These are phyloP conservation scores for Microbotryum saponariae DNA, from an alignment of 1,284 basidiomycete species.

Conservation along the genomic window DNA sequence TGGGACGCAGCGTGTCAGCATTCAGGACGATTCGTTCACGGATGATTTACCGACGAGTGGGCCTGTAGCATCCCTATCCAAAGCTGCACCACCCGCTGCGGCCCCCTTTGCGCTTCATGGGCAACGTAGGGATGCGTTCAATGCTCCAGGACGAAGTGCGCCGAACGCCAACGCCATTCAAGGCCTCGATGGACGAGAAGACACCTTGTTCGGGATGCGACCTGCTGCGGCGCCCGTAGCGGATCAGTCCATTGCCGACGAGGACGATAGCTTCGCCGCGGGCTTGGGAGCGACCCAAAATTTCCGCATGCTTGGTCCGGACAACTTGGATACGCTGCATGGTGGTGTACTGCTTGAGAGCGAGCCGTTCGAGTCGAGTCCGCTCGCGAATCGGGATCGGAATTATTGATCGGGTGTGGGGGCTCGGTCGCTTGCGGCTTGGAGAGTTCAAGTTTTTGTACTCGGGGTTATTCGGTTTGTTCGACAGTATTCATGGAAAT, in stretches of 20 bases:
- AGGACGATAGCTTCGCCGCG: constrained; percentile 12
- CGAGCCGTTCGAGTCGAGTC: constrained; percentile 30
- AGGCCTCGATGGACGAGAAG: constrained; percentile 25
- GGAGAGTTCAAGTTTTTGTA: too few relatives aligned
- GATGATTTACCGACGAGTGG: background rate
- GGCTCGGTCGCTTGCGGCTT: too few relatives aligned
- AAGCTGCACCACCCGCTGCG: too few relatives aligned
- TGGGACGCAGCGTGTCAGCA: background rate
- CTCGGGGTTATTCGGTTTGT: too few relatives aligned
- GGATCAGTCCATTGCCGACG: background rate
- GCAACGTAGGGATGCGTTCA: background rate
- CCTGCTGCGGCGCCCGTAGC: background rate
- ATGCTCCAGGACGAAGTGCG: constrained; percentile 6
- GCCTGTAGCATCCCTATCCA: too few relatives aligned
- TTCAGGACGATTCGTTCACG: background rate
- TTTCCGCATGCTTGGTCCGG: constrained; percentile 29
- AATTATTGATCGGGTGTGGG: too few relatives aligned
- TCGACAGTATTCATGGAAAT: too few relatives aligned
- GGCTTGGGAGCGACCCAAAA: constrained; percentile 6
- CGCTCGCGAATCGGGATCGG: constrained; percentile 4
- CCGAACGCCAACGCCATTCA: too few relatives aligned
- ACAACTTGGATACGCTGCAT: constrained; percentile 34
- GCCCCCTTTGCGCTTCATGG: background rate
- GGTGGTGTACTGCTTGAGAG: constrained; percentile 32
- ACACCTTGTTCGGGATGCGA: constrained; percentile 30